Evolutionary conservation across 2,329 filamentous ascomycete genomes (phyloP), one percentile per base, ranked within the genome.

Genomic region (Camptophora hylomeconis): DNA sequence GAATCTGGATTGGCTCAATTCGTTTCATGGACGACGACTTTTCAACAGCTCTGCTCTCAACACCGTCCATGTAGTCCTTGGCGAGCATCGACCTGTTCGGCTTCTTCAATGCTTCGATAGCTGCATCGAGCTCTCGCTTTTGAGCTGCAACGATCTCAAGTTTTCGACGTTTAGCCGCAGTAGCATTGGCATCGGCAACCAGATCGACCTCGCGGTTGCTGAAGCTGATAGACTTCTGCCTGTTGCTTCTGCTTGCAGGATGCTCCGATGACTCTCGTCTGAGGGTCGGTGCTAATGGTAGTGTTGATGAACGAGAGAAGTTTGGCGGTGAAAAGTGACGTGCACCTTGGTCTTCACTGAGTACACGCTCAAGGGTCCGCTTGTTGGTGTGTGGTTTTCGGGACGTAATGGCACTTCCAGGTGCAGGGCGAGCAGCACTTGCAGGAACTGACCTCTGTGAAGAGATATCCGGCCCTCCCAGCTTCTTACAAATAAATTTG

Each of bases 131-230:
- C 35, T 65, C 59, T 34, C 52, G 57, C 45, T 61, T 61, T 33
- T 62, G 58, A 17, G 62, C 57, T 14, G 55, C 46, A 8, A 60
- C 43, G 35, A 55, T 49, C 32, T 60, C 55, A 31, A 60, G 56
- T 38, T 59, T 61, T 38, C 53, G 56, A 21, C 60, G 37, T 36
- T 63, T 65, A 7, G 51, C 47, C 36, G 64, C 57, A 28, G 58
- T 56, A 28, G 54, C 52, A 28, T 56, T 55, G 6, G 57, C 52
- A 31, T 55, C 52, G 2, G 58, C 56, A 26, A 55, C 52, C 7
- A 65, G 50, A 38, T 65, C 61, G 23, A 65, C 52, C 42, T 65
- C 60, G 14, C 61, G 58, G 37, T 63, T 61, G 26, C 58, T 56
- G 15, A 53, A 54, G 8, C 58, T 54, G 22, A 56, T 54, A 3